Evolutionary conservation across 768 basidiomycete species (phyloP), one percentile per base, ranked within the genome.

Genomic region (Mycena indigotica): DNA sequence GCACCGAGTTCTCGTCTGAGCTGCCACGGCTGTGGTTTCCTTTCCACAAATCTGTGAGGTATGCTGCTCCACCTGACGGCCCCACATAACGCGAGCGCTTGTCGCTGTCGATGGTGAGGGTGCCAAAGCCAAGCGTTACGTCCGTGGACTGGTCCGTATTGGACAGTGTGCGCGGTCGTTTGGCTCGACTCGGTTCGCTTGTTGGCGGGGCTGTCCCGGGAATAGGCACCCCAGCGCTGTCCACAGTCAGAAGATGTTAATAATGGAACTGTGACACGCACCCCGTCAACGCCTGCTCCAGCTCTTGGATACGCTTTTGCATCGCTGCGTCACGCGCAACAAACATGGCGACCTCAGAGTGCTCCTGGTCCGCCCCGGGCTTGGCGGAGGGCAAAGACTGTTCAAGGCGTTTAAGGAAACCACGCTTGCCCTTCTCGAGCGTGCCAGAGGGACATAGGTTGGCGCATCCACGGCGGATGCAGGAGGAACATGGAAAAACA

Each of bases 401-500:
- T 52, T 67, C 67, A 6, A 67, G 49, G 8, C 67, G 58, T 50
- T 66, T 65, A 24, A 67, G 30, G 28, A 67, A 67, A 19, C 67
- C 67, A 23, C 67, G 58, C 52, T 65, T 67, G 28, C 67, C 67
- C 54, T 67, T 67, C 55, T 67, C 67, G 4, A 67, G 50, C 16
- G 65, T 67, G 25, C 67, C 67, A 28, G 52, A 60, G 8, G 77
- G 77, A 59, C 77, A 78, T 19, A 78, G 67, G 29, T 69, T 66
- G 21, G 75, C 67, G 61, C 77, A 78, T 38, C 77, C 77, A 21
- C 77, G 67, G 21, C 76, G 65, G 13, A 77, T 69, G 60, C 77
- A 79, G 3, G 77, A 72, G 28, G 73, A 67, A 54, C 77, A 78
- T 17, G 77, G 77, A 46, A 78, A 74, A 28, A 62, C 39, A 29